Conservation (phyloP, 106 monocot genomes). For the Amphibolis antarctica region DNA sequence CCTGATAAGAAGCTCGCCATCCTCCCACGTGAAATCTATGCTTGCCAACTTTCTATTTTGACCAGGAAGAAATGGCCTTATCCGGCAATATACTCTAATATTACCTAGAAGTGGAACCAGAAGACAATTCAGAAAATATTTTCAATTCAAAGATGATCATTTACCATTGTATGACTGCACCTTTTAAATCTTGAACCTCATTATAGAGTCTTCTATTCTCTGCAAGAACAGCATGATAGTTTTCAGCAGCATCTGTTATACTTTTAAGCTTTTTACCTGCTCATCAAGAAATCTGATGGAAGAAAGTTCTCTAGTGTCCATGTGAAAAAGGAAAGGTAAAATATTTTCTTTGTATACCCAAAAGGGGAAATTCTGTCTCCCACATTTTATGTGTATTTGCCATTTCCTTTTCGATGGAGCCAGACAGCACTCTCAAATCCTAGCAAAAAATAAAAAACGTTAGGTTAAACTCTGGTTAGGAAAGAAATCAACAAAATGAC, state of each 20-base stretch:
- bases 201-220: conserved; percentile 83
- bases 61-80: conserved; percentile 86
- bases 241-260: conserved; percentile 81
- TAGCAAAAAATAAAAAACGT: conserved; percentile 6
- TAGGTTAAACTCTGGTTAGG: neutral
- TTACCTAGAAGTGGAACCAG: conserved; percentile 41
- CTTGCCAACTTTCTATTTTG: conserved; percentile 49
- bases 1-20: conserved; percentile 66
- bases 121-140: neutral
- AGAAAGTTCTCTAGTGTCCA: neutral
- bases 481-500: neutral
- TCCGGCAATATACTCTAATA: conserved; percentile 88
- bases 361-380: conserved; percentile 39
- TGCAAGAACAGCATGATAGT: conserved; percentile 71
- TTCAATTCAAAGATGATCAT: neutral
- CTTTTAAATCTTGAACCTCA: conserved; percentile 93
- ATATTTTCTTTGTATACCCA: conserved; percentile 34
- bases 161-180: conserved; percentile 15
- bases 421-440: conserved; percentile 49
- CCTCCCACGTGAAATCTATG: conserved; percentile 73
- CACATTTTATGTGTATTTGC: conserved; percentile 41
- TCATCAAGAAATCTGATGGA: conserved; percentile 2
- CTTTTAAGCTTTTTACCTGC: conserved; percentile 62
- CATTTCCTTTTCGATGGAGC: conserved; percentile 53
- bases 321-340: neutral